Percentiles rank a stretch among this genome's conserved stretches.
phyloP scores from a whole-genome alignment of 768 basidiomycete species.

The Tremella fuciformis region DNA sequence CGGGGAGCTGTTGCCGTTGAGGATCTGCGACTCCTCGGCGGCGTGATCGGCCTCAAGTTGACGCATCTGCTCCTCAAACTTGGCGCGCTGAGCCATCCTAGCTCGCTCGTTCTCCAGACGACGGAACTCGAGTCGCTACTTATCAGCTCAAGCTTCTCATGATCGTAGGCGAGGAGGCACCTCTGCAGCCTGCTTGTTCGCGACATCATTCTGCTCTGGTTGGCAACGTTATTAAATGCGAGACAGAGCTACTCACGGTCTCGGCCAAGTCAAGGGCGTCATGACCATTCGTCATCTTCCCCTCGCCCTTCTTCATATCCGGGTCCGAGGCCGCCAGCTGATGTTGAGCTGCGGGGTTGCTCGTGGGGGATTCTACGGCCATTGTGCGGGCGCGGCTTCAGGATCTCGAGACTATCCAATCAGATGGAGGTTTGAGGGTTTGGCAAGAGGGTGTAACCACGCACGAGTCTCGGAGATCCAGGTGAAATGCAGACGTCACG shows the following conservation, averaged over 20 bases:
- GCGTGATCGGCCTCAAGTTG: slow-evolving; percentile 86
- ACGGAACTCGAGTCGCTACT: slow-evolving; percentile 80
- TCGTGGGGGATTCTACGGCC: too few species aligned
- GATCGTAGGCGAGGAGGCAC: slow-evolving; percentile 11
- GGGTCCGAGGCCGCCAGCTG: slow-evolving; percentile 19
- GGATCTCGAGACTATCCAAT: too few species aligned
- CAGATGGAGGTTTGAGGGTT: too few species aligned
- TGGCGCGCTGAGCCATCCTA: slow-evolving; percentile 75
- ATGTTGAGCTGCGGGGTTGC: not conserved
- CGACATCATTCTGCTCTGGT: slow-evolving; percentile 22
- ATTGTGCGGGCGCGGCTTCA: too few species aligned
- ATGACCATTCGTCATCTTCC: slow-evolving; percentile 29
- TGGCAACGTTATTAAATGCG: slow-evolving; percentile 1
- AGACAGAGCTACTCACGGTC: slow-evolving; percentile 31
- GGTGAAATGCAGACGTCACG: too few species aligned
- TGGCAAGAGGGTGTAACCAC: too few species aligned
- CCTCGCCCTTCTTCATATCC: slow-evolving; percentile 21
- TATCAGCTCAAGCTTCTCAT: slow-evolving; percentile 6
- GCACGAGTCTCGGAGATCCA: too few species aligned
- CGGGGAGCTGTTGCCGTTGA: slow-evolving; percentile 43
- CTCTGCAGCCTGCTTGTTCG: slow-evolving; percentile 34
- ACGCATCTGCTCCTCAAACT: slow-evolving; percentile 97
- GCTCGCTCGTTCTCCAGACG: slow-evolving; percentile 86
- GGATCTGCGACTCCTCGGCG: slow-evolving; percentile 55
- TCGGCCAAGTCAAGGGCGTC: slow-evolving; percentile 44